Percentiles rank a stretch among this genome's conserved stretches.
Evolutionary conservation across 2,329 filamentous ascomycete species (phyloP).

Genomic region (Clonostachys solani): DNA sequence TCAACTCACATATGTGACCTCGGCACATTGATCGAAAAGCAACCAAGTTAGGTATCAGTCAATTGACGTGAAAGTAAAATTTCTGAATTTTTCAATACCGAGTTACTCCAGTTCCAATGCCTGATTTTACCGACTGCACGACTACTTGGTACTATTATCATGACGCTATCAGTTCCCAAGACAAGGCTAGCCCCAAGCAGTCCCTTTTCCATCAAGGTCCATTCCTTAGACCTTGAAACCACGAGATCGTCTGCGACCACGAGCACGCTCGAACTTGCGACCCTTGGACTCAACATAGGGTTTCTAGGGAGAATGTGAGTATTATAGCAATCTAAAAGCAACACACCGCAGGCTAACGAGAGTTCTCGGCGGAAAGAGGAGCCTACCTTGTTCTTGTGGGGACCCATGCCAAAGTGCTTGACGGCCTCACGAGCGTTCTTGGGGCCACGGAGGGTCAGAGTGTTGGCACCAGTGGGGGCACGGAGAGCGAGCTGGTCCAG

Average conservation of each 20-base stretch:
- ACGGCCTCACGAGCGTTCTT: slow-evolving; percentile 98
- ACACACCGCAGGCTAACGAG: not conserved
- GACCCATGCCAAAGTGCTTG: slow-evolving; percentile 99
- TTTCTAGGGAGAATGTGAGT: slow-evolving; percentile 60
- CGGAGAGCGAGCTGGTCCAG: slow-evolving; percentile 96
- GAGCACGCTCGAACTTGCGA: slow-evolving; percentile 98
- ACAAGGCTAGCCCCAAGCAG: not conserved
- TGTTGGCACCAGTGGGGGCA: slow-evolving; percentile 94
- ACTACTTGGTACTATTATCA: slow-evolving; percentile 1
- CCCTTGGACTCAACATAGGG: slow-evolving; percentile 97
- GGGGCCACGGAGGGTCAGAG: slow-evolving; percentile 91
- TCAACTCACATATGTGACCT: too few relatives aligned
- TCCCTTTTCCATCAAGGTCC: slow-evolving; percentile 10
- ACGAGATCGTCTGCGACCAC: slow-evolving; percentile 96
- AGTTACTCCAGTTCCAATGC: slow-evolving; percentile 22
- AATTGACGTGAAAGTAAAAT: not conserved
- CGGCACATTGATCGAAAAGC: too few relatives aligned
- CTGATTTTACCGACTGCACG: slow-evolving; percentile 1
- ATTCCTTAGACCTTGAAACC: slow-evolving; percentile 98
- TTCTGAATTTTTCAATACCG: slow-evolving; percentile 30
- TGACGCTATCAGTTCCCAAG: not conserved
- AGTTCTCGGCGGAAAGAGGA: not conserved
- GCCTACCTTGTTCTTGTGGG: slow-evolving; percentile 92
- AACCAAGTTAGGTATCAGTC: not conserved
- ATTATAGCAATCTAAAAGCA: not conserved